These are phyloP conservation scores for Ceratobasidium sp. DNA, from an alignment of 1,284 basidiomycete genomes.

Conservation along the genomic window DNA sequence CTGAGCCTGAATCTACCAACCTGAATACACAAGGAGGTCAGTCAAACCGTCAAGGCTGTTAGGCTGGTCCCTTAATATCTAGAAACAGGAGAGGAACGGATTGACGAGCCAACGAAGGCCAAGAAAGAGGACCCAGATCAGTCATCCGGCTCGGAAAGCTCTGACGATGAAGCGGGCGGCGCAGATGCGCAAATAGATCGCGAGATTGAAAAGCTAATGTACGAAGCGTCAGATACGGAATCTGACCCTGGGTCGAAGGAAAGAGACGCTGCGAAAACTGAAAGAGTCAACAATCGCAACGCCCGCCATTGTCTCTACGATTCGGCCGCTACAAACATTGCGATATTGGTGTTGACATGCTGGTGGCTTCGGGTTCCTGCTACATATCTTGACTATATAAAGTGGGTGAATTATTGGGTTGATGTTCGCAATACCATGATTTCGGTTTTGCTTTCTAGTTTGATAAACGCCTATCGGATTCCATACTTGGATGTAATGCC, in stretches of 20 bases:
- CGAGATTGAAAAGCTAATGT: conserved; percentile 42
- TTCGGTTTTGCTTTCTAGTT: conserved; percentile 60
- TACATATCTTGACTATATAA: conserved; percentile 78
- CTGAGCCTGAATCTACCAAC: conserved; percentile 50
- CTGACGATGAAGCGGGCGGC: conserved; percentile 62
- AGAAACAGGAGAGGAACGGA: conserved; percentile 44
- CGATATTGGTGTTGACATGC: conserved; percentile 76
- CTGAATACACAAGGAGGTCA: neutral
- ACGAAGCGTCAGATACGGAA: conserved; percentile 44
- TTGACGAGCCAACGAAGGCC: conserved; percentile 51
- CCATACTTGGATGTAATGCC: conserved; percentile 85
- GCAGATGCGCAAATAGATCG: conserved; percentile 53
- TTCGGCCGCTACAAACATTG: conserved; percentile 70
- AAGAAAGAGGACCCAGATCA: conserved; percentile 62
- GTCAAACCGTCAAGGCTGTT: neutral
- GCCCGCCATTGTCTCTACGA: conserved; percentile 59
- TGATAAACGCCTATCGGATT: conserved; percentile 78
- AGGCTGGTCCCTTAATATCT: neutral
- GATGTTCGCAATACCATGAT: conserved; percentile 36
- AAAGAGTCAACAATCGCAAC: conserved; percentile 46
- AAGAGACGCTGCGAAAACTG: conserved; percentile 45
- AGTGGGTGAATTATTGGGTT: conserved; percentile 61
- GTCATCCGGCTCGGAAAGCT: conserved; percentile 64
- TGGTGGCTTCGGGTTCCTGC: conserved; percentile 84
- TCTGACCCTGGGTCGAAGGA: conserved; percentile 40